These are phyloP conservation scores for Wickerhamomyces chambardii DNA, from an alignment of 805 yeast genomes.

Conservation along the genomic window DNA sequence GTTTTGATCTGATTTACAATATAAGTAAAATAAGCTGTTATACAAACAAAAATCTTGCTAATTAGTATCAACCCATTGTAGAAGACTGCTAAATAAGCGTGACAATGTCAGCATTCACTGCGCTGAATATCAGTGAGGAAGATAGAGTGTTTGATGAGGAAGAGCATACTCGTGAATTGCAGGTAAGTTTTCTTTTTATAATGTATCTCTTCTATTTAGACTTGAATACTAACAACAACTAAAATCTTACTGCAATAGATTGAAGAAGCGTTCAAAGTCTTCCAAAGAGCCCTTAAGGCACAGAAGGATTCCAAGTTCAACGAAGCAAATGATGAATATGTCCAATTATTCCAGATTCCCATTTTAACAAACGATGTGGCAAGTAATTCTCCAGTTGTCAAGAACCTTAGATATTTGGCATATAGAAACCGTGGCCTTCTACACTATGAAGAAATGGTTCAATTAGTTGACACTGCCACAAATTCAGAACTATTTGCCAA, in stretches of 20 bases:
- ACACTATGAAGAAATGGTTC: conserved; percentile 31
- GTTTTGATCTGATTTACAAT: too few species aligned
- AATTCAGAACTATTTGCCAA: conserved; percentile 29
- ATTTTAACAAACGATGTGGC: conserved; percentile 42
- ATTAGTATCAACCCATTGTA: too few species aligned
- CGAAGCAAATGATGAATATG: conserved; percentile 47
- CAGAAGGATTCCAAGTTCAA: conserved; percentile 44
- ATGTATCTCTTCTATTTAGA: not conserved
- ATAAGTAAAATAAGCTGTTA: too few species aligned
- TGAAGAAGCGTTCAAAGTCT: conserved; percentile 75
- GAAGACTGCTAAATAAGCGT: not conserved
- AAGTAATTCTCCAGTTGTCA: conserved; percentile 54
- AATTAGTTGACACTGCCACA: conserved; percentile 5
- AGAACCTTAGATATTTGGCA: conserved; percentile 66
- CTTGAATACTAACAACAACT: not conserved
- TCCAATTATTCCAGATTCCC: conserved; percentile 56
- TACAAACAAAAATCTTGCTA: too few species aligned
- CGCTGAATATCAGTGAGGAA: conserved; percentile 72
- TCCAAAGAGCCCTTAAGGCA: conserved; percentile 56
- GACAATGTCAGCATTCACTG: conserved; percentile 59
- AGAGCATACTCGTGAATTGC: conserved; percentile 86
- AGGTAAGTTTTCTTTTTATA: conserved; percentile 26
- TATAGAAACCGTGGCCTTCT: conserved; percentile 78
- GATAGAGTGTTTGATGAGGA: conserved; percentile 64
- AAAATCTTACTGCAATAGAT: conserved; percentile 20